Conservation (phyloP, 768 basidiomycete genomes). For the Tricholoma sp. region DNA sequence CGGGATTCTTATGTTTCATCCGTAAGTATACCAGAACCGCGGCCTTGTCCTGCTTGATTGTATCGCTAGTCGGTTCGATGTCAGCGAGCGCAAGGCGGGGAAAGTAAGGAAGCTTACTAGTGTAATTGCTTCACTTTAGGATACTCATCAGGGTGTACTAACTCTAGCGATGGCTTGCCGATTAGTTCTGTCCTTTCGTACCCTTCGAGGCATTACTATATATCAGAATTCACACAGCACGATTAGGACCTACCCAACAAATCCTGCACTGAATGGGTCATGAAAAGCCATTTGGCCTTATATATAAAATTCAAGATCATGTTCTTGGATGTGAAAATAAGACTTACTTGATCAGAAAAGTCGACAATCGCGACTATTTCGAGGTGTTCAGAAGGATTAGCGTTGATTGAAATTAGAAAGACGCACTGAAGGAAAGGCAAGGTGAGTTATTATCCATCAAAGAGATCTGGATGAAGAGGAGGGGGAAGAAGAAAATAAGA, state of each 20-base stretch:
- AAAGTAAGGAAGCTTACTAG: constrained; percentile 41
- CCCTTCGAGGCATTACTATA: constrained; percentile 35
- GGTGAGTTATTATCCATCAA: constrained; percentile 45
- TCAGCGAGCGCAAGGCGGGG: not conserved
- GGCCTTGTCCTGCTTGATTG: constrained; percentile 74
- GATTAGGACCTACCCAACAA: constrained; percentile 44
- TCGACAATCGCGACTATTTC: constrained; percentile 71
- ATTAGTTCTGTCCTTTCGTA: constrained; percentile 71
- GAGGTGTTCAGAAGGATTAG: constrained; percentile 4
- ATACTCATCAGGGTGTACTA: constrained; percentile 80
- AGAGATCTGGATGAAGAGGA: constrained; percentile 2
- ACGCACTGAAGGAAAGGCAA: constrained; percentile 75
- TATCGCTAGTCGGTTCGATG: constrained; percentile 44
- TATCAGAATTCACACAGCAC: not conserved
- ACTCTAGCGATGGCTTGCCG: constrained; percentile 62
- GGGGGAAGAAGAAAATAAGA: constrained; percentile 8
- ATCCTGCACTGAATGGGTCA: constrained; percentile 61
- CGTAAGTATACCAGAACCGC: constrained; percentile 75
- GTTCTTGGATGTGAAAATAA: not conserved
- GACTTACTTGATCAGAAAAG: constrained; percentile 63
- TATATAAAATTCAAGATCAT: constrained; percentile 5
- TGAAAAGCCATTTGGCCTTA: constrained; percentile 63
- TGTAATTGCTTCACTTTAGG: constrained; percentile 60
- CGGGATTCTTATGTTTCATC: constrained; percentile 73
- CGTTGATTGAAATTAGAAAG: constrained; percentile 6